phyloP scores from a whole-genome alignment of 495 filamentous ascomycete species.

The Neurospora cerealis region DNA sequence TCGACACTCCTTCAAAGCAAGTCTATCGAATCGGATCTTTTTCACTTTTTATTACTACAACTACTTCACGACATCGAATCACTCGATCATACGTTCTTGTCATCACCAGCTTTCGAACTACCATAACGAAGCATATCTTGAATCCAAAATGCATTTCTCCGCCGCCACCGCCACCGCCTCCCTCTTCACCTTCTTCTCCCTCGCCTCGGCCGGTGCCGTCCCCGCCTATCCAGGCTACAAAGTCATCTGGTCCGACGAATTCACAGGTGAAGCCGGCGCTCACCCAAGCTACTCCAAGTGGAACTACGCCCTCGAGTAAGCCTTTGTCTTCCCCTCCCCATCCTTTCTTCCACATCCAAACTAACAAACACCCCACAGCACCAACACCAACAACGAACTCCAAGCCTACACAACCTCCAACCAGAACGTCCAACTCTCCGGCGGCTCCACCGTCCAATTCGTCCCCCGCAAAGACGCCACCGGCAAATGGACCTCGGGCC shows the following conservation, averaged over 20 bases:
- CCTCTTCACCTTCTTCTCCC: conserved; percentile 12
- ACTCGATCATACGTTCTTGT: not conserved
- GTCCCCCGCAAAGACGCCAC: conserved; percentile 27
- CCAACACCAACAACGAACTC: conserved; percentile 36
- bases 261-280: conserved; percentile 13
- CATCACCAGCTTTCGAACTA: not conserved
- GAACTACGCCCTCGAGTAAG: conserved; percentile 28
- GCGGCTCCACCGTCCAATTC: conserved; percentile 36
- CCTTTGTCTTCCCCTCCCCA: not conserved
- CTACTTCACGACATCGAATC: not conserved
- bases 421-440: conserved; percentile 35
- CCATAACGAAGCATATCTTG: not conserved
- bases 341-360: not conserved
- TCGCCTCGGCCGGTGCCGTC: conserved; percentile 11
- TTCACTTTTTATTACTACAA: not conserved
- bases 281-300: conserved; percentile 19
- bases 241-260: conserved; percentile 20
- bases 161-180: conserved; percentile 2
- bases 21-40: not conserved
- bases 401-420: conserved; percentile 32
- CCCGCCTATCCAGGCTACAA: conserved; percentile 16
- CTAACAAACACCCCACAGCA: conserved; percentile 5
- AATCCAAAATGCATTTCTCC: not conserved
- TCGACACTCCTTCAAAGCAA: not conserved
- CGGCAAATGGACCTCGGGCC: conserved; percentile 40